phyloP scores from a whole-genome alignment of 495 filamentous ascomycete genomes.

The Neurospora cerealis region DNA sequence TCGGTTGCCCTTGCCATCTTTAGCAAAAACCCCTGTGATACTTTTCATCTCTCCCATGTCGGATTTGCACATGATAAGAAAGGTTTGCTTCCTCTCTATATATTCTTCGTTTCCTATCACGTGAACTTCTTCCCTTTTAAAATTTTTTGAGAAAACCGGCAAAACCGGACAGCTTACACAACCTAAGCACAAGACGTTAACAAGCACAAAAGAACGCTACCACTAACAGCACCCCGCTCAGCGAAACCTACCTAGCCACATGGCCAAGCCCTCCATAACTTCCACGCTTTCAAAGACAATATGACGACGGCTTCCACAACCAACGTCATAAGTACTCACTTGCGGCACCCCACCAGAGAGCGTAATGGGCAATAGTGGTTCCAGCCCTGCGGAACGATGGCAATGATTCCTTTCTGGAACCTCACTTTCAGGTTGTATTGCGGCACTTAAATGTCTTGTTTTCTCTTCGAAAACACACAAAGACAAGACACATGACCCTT shows the following conservation, averaged over 20 bases:
- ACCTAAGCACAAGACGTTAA: not conserved
- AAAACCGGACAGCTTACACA: not conserved
- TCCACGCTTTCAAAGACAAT: not conserved
- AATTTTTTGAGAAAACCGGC: not conserved
- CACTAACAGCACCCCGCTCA: not conserved
- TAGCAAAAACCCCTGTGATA: not conserved
- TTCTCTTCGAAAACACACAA: not conserved
- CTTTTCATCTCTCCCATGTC: not conserved
- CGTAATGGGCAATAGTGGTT: not conserved
- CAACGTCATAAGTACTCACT: not conserved
- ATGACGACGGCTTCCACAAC: not conserved
- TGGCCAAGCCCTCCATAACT: not conserved
- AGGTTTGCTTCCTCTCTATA: not conserved
- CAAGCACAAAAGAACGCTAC: not conserved
- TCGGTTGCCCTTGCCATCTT: not conserved
- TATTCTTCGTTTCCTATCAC: not conserved
- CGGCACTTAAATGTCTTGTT: not conserved
- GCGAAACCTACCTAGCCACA: not conserved
- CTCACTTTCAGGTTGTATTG: not conserved
- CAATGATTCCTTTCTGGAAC: not conserved
- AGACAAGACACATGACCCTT: not conserved
- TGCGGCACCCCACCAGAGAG: not conserved
- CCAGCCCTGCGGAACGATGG: not conserved
- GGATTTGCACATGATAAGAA: not conserved
- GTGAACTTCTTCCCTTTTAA: not conserved